A percentile compares a stretch with the other conserved stretches of the same genome.
Conservation (phyloP, 2,329 filamentous ascomycete species). For the Beauveria brongniartii region DNA sequence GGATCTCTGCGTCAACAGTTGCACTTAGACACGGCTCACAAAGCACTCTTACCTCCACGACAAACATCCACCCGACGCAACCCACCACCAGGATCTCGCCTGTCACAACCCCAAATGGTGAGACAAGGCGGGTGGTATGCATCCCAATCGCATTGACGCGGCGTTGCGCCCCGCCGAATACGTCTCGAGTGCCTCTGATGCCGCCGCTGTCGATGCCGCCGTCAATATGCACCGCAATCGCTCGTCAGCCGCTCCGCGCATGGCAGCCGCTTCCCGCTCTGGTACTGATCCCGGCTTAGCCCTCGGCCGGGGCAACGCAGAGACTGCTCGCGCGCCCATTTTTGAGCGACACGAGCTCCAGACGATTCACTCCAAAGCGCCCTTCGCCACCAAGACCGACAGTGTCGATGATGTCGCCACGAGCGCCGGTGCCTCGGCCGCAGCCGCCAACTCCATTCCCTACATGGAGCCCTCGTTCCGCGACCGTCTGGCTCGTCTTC, state of each 20-base stretch:
- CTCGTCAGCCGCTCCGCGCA: not conserved
- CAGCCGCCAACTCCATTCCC: not conserved
- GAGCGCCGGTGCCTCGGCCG: not conserved
- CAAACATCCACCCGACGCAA: not conserved
- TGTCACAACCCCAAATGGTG: conserved; percentile 18
- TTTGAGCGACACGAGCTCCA: not conserved
- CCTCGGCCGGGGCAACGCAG: not conserved
- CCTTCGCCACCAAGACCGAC: not conserved
- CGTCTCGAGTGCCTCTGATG: not conserved
- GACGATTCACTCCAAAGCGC: conserved; percentile 12
- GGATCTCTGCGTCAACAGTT: too few species aligned
- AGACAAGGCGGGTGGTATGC: conserved; percentile 20
- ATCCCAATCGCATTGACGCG: conserved; percentile 19
- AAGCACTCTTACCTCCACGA: not conserved
- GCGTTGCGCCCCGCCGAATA: conserved; percentile 14
- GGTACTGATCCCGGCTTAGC: not conserved
- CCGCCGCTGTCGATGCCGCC: conserved; percentile 9
- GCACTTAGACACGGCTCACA: not conserved
- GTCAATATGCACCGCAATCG: not conserved
- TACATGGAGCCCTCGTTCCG: conserved; percentile 12
- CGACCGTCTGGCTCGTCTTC: not conserved
- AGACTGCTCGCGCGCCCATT: not conserved
- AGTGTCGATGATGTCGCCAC: not conserved
- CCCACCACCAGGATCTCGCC: not conserved
- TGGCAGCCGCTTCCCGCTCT: not conserved